A percentile compares a stretch with the other conserved stretches of the same genome.
Evolutionary conservation across 2,329 filamentous ascomycete species (phyloP).

Genomic region (Parafenestella ontariensis): DNA sequence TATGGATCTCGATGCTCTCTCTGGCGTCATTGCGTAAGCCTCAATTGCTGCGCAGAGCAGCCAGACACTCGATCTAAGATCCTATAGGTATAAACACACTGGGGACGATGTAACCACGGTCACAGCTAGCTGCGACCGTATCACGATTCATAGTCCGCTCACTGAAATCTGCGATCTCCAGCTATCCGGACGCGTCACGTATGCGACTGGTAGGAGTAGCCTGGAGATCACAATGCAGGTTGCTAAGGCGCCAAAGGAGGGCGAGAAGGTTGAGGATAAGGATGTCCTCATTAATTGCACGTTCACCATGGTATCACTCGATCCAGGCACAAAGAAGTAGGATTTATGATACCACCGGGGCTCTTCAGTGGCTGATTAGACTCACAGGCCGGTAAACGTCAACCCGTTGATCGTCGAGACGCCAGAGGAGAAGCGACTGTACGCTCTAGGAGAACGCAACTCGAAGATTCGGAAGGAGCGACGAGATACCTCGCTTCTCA

Average conservation of each 20-base stretch:
- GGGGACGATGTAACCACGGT: constrained; percentile 69
- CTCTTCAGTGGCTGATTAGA: not conserved
- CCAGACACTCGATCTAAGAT: constrained; percentile 21
- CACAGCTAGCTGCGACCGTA: constrained; percentile 69
- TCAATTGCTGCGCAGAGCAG: constrained; percentile 63
- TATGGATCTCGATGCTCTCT: constrained; percentile 81
- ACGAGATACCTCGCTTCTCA: constrained; percentile 66
- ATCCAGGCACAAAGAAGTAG: constrained; percentile 70
- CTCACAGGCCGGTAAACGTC: constrained; percentile 63
- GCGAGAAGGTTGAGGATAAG: constrained; percentile 62
- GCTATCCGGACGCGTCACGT: constrained; percentile 72
- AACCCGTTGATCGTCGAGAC: constrained; percentile 68
- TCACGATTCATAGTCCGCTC: constrained; percentile 72
- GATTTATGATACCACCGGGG: not conserved
- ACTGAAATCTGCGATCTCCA: constrained; percentile 81
- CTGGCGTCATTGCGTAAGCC: constrained; percentile 70
- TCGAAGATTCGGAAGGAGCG: constrained; percentile 71
- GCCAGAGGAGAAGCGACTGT: constrained; percentile 69
- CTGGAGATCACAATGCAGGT: constrained; percentile 79
- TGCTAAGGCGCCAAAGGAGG: constrained; percentile 68
- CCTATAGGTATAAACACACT: constrained; percentile 68
- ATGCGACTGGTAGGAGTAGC: constrained; percentile 75
- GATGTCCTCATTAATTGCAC: constrained; percentile 74
- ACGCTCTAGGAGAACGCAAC: constrained; percentile 68
- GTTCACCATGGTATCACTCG: constrained; percentile 79